Evolutionary conservation across 441 rosid genomes (phyloP), one percentile per base, ranked within the genome.

Genomic region (Raphanus hybrid): DNA sequence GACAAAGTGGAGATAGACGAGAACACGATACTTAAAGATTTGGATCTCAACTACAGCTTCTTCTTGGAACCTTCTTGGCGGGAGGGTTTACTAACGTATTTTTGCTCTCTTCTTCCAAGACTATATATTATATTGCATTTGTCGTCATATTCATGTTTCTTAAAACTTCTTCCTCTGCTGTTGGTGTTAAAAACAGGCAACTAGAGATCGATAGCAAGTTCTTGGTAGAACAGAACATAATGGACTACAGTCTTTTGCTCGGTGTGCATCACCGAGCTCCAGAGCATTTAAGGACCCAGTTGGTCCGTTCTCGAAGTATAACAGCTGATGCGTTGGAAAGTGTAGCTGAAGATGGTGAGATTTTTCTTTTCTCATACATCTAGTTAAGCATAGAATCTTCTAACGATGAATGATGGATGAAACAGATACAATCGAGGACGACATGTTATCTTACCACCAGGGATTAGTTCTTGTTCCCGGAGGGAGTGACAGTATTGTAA

Each of bases 251-350:
- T 84, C 99, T 96, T 84, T 83, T 96, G 81, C 84, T 96, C 23
- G 99, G 99, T 74, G 99, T 96, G 60, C 99, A 93, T 86, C 95
- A 91, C 78, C 91, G 99, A 82, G 99, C 99, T 78, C 99, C 99
- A 6, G 97, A 89, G 80, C 96, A 89, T 84, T 79, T 96, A 75
- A 86, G 82, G 48, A 66, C 97, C 68, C 84, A 73, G 10, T 69
- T 73, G 81, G 81, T 84, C 69, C 82, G 84, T 78, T 77, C 75
- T 70, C 89, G 37, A 68, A 84, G 84, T 57, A 80, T 73, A 67
- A 81, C 79, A 76, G 64, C 85, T 35, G 96, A 96, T 77, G 93
- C 91, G 9, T 84, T 96, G 80, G 98, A 87, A 77, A 89, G 88
- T 79, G 89, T 96, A 39, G 89, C 93, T 9, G 99, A 96, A 89